Evolutionary conservation across 78 protist species (phyloP).

Genomic region (Capsaspora owczarzaki): DNA sequence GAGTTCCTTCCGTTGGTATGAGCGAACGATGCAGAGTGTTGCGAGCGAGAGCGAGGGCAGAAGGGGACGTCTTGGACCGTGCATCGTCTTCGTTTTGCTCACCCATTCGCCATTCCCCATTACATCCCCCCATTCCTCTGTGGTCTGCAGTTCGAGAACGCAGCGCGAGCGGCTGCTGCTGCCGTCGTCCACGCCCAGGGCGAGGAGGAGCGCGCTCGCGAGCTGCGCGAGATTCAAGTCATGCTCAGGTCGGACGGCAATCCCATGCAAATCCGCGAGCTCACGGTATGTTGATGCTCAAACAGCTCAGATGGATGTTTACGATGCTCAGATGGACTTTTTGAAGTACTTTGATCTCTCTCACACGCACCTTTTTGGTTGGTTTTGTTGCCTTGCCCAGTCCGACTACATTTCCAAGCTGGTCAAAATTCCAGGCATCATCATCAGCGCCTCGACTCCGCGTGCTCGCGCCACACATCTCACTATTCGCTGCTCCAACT

Average conservation of each 20-base stretch:
- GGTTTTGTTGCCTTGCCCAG: not conserved
- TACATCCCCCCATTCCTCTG: no score
- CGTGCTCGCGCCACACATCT: slow-evolving; percentile 60
- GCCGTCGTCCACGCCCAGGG: no score
- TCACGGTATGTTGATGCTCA: slow-evolving; percentile 13
- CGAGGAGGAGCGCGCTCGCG: not conserved
- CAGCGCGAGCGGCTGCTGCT: not conserved
- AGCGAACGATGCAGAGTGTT: not conserved
- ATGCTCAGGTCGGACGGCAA: slow-evolving; percentile 21
- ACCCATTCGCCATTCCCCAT: no score
- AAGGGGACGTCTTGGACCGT: no score
- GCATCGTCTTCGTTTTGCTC: no score
- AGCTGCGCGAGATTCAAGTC: slow-evolving; percentile 24
- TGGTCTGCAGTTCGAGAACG: not conserved
- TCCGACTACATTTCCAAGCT: slow-evolving; percentile 53
- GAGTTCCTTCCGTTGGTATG: not conserved
- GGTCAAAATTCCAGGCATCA: slow-evolving; percentile 79
- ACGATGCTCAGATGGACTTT: no score
- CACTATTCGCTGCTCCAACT: slow-evolving; percentile 47
- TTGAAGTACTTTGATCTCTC: no score
- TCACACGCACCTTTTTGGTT: no score
- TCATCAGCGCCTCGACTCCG: slow-evolving; percentile 64
- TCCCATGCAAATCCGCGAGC: slow-evolving; percentile 54
- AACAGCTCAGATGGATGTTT: no score
- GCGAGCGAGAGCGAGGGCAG: not conserved